Base-by-base conservation (phyloP, 257 asterid genomes). In the Striga asiatica region DNA sequence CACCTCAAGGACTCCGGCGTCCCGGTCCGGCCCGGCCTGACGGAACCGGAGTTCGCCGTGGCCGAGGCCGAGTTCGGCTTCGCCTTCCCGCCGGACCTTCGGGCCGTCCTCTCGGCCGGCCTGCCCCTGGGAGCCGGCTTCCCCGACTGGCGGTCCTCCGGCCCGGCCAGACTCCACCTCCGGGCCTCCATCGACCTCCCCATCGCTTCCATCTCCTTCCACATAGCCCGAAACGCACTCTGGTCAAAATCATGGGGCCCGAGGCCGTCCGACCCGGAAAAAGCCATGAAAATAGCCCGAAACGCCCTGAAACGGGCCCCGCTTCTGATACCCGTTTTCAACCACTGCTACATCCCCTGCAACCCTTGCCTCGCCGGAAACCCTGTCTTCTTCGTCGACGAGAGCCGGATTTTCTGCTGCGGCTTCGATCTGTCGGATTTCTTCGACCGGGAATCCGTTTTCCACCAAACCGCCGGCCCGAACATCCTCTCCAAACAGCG, bases 201-300 rank as follows among this genome's bases (percentile, higher is more conserved):
- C 4, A 61, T 82, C 0, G 97, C 97, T 2, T 82, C 93, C 1
- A 71, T 85, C 24, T 81, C 89, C 3, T 85, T 88, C 14, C 97
- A 88, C 55, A 76, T 85, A 5, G 92, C 95, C 0, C 70, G 97
- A 4, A 80, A 84, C 46, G 58, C 78, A 16, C 60, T 88, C 46
- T 88, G 97, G 97, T 80, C 91, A 9, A 88, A 88, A 38, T 66
- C 93, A 0, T 88, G 95, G 95, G 97, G 97, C 1, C 77, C 81
- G 27, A 60, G 86, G 17, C 95, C 97, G 0, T 13, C 74, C 3
- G 79, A 84, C 50, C 88, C 84, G 50, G 93, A 84, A 51, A 80
- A 73, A 49, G 97, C 97, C 20, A 61, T 88, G 27, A 81, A 76
- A 34, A 62, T 82, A 35, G 97, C 97, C 18, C 67, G 97, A 41